A percentile compares a stretch with the other conserved stretches of the same genome.
Conservation (phyloP, 2,329 filamentous ascomycete species). For the Fusarium falciforme region DNA sequence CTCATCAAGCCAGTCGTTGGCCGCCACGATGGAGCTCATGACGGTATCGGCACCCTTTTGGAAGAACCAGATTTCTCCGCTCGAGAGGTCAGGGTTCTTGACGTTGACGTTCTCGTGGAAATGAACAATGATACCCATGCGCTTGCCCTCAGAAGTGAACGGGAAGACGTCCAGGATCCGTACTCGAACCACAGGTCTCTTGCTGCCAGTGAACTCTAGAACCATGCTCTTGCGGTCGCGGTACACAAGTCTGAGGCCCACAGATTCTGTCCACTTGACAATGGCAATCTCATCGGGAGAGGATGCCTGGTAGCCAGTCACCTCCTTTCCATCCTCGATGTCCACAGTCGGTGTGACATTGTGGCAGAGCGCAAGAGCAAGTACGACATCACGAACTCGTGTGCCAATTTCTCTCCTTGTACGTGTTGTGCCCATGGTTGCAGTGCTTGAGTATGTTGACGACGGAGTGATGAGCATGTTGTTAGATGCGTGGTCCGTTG, state of each 20-base stretch:
- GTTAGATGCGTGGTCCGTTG: constrained; percentile 57
- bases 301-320: constrained; percentile 94
- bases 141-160: constrained; percentile 96
- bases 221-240: constrained; percentile 90
- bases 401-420: constrained; percentile 94
- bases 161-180: constrained; percentile 95
- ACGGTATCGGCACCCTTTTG: constrained; percentile 99
- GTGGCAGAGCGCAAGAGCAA: constrained; percentile 93
- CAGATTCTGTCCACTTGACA: constrained; percentile 92
- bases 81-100: constrained; percentile 61
- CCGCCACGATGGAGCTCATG: constrained; percentile 93
- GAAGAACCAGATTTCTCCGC: constrained; percentile 95
- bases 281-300: constrained; percentile 99
- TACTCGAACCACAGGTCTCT: constrained; percentile 82
- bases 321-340: constrained; percentile 78
- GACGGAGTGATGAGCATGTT: constrained; percentile 78
- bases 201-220: constrained; percentile 80
- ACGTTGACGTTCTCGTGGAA: constrained; percentile 72
- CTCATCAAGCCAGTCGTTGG: constrained; percentile 98
- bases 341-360: constrained; percentile 91
- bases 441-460: constrained; percentile 72
- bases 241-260: constrained; percentile 85
- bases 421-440: constrained; percentile 75
- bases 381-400: constrained; percentile 89
- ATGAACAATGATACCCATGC: constrained; percentile 96